A percentile compares a stretch with the other conserved stretches of the same genome.
Conservation (phyloP, 1,284 basidiomycete genomes). For the Cryptococcus sp. region DNA sequence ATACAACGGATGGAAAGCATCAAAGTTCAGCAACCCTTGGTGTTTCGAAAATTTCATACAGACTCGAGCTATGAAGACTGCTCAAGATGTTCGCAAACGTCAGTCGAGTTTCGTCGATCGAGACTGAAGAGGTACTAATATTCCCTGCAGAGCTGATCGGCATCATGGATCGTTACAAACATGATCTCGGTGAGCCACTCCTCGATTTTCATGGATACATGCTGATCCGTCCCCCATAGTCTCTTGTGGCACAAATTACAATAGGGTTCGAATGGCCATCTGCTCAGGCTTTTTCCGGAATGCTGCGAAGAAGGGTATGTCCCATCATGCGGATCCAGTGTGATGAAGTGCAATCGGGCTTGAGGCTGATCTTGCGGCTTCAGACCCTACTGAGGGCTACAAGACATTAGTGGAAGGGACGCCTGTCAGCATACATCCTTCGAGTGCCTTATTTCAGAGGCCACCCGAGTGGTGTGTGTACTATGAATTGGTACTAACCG, state of each 20-base stretch:
- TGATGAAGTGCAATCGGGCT: background rate
- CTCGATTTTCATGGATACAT: background rate
- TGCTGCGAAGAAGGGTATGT: conserved; percentile 85
- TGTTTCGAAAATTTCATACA: conserved; percentile 98
- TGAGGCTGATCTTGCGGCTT: conserved; percentile 46
- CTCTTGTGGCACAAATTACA: conserved; percentile 80
- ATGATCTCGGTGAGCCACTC: conserved; percentile 66
- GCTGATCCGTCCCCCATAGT: conserved; percentile 21
- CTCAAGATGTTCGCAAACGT: conserved; percentile 93
- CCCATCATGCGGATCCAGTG: conserved; percentile 1
- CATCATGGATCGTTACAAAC: conserved; percentile 99
- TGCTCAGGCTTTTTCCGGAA: conserved; percentile 96
- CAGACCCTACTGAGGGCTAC: conserved; percentile 67
- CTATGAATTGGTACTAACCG: conserved; percentile 72
- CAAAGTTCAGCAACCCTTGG: conserved; percentile 95
- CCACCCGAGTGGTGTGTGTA: conserved; percentile 78
- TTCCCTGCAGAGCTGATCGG: conserved; percentile 70
- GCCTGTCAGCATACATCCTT: conserved; percentile 96
- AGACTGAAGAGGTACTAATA: background rate
- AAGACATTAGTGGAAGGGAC: conserved; percentile 97
- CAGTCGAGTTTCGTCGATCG: conserved; percentile 11
- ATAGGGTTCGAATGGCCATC: conserved; percentile 89
- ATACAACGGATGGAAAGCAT: conserved; percentile 97
- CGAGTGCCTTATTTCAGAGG: conserved; percentile 94
- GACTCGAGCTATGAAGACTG: conserved; percentile 92